A percentile compares a stretch with the other conserved stretches of the same genome.
Evolutionary conservation across 2,329 filamentous ascomycete species (phyloP).

Genomic region (Hypoxylon sp.): DNA sequence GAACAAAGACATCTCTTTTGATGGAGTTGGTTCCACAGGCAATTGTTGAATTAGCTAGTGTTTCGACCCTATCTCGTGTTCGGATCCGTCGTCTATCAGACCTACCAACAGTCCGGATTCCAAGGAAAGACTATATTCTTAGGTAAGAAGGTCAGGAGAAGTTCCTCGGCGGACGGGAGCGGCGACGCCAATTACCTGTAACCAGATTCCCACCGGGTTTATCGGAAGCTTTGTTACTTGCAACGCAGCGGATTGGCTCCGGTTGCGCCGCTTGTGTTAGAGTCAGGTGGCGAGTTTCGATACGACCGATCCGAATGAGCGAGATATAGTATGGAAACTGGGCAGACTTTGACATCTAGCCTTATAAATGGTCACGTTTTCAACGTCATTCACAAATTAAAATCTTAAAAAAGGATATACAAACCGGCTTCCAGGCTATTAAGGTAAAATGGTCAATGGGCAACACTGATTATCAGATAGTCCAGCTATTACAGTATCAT

Average conservation of each 20-base stretch:
- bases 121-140: not conserved
- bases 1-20: slow-evolving; percentile 22
- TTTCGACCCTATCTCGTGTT: slow-evolving; percentile 3
- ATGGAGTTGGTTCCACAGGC: no score
- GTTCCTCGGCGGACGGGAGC: slow-evolving; percentile 10
- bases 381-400: slow-evolving; percentile 6
- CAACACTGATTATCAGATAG: no score
- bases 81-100: not conserved
- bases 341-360: no score
- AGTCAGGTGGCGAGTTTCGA: slow-evolving; percentile 27
- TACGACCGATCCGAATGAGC: slow-evolving; percentile 25
- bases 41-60: not conserved
- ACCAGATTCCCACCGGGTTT: slow-evolving; percentile 22
- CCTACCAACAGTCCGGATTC: slow-evolving; percentile 1
- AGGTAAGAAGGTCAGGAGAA: not conserved
- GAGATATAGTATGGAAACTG: slow-evolving; percentile 9
- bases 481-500: no score
- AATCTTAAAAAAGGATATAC: slow-evolving; percentile 4
- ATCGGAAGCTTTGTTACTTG: slow-evolving; percentile 20
- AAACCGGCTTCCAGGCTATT: slow-evolving; percentile 6
- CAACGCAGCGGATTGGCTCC: slow-evolving; percentile 11
- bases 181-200: slow-evolving; percentile 3
- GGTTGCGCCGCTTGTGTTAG: slow-evolving; percentile 21
- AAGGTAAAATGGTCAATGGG: not conserved
- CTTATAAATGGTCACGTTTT: slow-evolving; percentile 24